Conservation (phyloP, 192 early-diverging fungal species). For the Mortierella alpina region DNA sequence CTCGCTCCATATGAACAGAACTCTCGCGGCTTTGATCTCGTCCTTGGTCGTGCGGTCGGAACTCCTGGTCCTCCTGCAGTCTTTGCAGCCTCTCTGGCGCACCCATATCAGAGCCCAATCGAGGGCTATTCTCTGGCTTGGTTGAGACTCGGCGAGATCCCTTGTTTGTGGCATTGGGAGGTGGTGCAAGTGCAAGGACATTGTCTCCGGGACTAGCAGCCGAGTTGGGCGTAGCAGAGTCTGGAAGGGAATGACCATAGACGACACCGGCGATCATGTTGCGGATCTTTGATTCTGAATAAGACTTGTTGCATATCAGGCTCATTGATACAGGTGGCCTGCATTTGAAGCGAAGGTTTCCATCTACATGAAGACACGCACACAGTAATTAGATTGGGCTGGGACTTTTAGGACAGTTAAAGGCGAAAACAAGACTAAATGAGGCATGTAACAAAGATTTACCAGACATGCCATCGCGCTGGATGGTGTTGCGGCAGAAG, state of each 20-base stretch:
- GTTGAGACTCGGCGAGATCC: constrained; percentile 21
- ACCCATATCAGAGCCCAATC: constrained; percentile 9
- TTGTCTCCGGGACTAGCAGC: constrained; percentile 17
- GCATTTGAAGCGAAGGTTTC: constrained; percentile 50
- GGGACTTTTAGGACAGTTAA: not conserved
- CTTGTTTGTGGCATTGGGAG: constrained; percentile 4
- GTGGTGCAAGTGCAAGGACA: constrained; percentile 27
- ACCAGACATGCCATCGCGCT: constrained; percentile 55
- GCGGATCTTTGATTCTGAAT: constrained; percentile 53
- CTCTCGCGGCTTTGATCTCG: constrained; percentile 9
- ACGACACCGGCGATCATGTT: constrained; percentile 50
- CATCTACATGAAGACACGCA: constrained; percentile 18
- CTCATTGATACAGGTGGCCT: constrained; percentile 48
- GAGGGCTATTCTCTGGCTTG: constrained; percentile 11
- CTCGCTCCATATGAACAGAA: constrained; percentile 8
- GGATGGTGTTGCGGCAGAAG: constrained; percentile 47
- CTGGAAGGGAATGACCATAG: constrained; percentile 38
- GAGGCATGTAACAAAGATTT: not conserved
- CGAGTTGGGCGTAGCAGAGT: constrained; percentile 15
- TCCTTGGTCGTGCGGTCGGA: not conserved
- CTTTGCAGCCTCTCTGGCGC: constrained; percentile 11
- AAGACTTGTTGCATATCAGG: constrained; percentile 51
- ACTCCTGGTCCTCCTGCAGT: constrained; percentile 9
- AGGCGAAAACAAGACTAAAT: not conserved
- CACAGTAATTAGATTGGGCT: not conserved